phyloP scores from a whole-genome alignment of 192 early-diverging fungal species.

The Podochytrium sp. region DNA sequence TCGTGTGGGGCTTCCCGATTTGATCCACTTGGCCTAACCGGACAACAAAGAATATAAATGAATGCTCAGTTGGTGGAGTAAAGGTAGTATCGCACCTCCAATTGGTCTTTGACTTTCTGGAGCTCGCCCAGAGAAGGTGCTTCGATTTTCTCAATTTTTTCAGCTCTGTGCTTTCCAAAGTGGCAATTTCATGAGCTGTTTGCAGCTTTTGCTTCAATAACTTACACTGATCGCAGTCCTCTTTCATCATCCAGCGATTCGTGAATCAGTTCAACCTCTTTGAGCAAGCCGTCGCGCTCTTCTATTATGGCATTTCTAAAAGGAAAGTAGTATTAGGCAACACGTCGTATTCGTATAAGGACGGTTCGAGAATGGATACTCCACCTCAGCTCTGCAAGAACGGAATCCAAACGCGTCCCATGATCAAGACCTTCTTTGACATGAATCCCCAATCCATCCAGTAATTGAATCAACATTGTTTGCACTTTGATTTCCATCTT shows the following conservation, averaged over 20 bases:
- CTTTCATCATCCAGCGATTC: slow-evolving; percentile 13
- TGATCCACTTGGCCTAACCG: too few species aligned
- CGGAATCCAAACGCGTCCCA: neutral
- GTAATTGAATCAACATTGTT: neutral
- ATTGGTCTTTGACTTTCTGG: slow-evolving; percentile 1
- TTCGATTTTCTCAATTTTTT: neutral
- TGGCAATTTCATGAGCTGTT: too few species aligned
- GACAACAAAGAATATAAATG: too few species aligned
- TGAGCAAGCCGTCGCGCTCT: slow-evolving; percentile 11
- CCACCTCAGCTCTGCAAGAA: slow-evolving; percentile 1
- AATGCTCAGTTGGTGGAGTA: too few species aligned
- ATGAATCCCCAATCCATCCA: neutral
- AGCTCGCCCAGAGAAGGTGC: neutral
- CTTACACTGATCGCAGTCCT: too few species aligned
- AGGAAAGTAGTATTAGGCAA: neutral
- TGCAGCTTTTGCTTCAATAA: too few species aligned
- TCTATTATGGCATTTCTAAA: slow-evolving; percentile 8
- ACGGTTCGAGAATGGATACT: neutral
- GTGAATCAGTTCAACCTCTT: neutral
- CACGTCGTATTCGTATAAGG: neutral
- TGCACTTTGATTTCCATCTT: neutral
- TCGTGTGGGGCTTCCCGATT: too few species aligned
- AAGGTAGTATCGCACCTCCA: too few species aligned
- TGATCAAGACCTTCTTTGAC: neutral
- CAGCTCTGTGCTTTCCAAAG: too few species aligned